A percentile compares a stretch with the other conserved stretches of the same genome.
These are phyloP conservation scores for Leccinellum rugosiceps DNA, from an alignment of 768 basidiomycete species.

Conservation along the genomic window DNA sequence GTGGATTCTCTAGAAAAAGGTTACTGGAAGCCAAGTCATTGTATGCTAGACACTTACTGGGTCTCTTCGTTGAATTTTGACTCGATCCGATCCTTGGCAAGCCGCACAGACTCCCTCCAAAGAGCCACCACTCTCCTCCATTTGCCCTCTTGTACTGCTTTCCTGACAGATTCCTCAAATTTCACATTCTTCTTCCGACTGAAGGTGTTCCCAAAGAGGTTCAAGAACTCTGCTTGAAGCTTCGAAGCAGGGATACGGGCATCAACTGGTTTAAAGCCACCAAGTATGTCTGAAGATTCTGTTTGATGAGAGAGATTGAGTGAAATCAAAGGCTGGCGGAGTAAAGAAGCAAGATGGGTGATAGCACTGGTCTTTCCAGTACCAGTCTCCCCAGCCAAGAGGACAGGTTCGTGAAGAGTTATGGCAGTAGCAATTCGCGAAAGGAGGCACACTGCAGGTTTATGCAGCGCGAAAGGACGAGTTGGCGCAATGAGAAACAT, in stretches of 20 bases:
- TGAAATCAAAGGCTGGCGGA: slow-evolving; percentile 74
- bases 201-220: slow-evolving; percentile 82
- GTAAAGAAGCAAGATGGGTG: slow-evolving; percentile 78
- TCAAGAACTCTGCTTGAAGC: slow-evolving; percentile 71
- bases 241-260: slow-evolving; percentile 70
- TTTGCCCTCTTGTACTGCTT: slow-evolving; percentile 75
- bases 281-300: slow-evolving; percentile 89
- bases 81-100: slow-evolving; percentile 65
- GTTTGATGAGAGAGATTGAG: slow-evolving; percentile 96
- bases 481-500: slow-evolving; percentile 31
- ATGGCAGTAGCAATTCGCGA: slow-evolving; percentile 77
- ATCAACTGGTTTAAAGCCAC: slow-evolving; percentile 96
- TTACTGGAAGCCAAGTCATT: background rate
- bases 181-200: slow-evolving; percentile 87
- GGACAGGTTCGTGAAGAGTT: slow-evolving; percentile 72
- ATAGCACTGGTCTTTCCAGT: slow-evolving; percentile 96
- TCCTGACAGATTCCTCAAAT: slow-evolving; percentile 78
- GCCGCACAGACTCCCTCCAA: slow-evolving; percentile 74
- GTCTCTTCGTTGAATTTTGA: slow-evolving; percentile 30
- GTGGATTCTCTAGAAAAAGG: slow-evolving; percentile 17
- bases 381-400: slow-evolving; percentile 97
- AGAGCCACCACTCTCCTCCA: slow-evolving; percentile 83
- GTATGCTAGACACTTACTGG: slow-evolving; percentile 17
- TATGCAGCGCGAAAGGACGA: slow-evolving; percentile 85
- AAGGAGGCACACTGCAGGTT: slow-evolving; percentile 75